Evolutionary conservation across 495 filamentous ascomycete genomes (phyloP).

Genomic region (Lineolata rhizophorae): DNA sequence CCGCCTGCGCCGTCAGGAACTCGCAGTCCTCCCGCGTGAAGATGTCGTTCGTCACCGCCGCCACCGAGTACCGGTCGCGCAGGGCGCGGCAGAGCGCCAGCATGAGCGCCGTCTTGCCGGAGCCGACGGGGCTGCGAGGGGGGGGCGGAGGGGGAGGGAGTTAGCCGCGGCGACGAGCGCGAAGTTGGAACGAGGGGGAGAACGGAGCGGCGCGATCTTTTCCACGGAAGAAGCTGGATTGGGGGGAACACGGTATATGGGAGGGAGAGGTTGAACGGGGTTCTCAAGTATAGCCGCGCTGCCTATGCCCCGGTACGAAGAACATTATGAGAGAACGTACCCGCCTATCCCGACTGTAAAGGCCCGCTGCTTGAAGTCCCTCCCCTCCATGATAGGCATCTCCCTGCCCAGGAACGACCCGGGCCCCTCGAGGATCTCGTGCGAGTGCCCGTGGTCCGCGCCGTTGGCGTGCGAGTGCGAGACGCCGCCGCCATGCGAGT

Average conservation of each 20-base stretch:
- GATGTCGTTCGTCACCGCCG: slow-evolving; percentile 97
- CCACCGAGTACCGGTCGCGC: slow-evolving; percentile 57
- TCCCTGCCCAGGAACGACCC: slow-evolving; percentile 80
- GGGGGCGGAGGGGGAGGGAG: neutral
- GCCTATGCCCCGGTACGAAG: too few species aligned
- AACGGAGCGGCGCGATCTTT: too few species aligned
- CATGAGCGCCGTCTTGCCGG: slow-evolving; percentile 95
- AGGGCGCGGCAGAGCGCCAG: slow-evolving; percentile 65
- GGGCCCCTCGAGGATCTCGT: slow-evolving; percentile 89
- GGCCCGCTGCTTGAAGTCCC: slow-evolving; percentile 75
- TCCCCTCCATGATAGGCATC: slow-evolving; percentile 73
- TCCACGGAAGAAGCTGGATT: too few species aligned
- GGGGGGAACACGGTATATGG: neutral
- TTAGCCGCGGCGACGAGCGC: too few species aligned
- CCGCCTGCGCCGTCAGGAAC: slow-evolving; percentile 72
- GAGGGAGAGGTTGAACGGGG: neutral
- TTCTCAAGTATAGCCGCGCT: too few species aligned
- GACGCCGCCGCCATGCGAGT: too few species aligned
- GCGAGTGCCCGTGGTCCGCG: slow-evolving; percentile 77
- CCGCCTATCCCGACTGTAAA: slow-evolving; percentile 95
- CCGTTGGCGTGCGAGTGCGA: slow-evolving; percentile 21
- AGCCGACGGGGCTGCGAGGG: slow-evolving; percentile 62
- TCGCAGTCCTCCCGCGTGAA: slow-evolving; percentile 95
- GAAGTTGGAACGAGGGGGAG: too few species aligned
- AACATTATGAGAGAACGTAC: slow-evolving; percentile 36